Evolutionary conservation across 2,329 filamentous ascomycete species (phyloP), one percentile per base, ranked within the genome.

Genomic region (Colletotrichum falcatum): DNA sequence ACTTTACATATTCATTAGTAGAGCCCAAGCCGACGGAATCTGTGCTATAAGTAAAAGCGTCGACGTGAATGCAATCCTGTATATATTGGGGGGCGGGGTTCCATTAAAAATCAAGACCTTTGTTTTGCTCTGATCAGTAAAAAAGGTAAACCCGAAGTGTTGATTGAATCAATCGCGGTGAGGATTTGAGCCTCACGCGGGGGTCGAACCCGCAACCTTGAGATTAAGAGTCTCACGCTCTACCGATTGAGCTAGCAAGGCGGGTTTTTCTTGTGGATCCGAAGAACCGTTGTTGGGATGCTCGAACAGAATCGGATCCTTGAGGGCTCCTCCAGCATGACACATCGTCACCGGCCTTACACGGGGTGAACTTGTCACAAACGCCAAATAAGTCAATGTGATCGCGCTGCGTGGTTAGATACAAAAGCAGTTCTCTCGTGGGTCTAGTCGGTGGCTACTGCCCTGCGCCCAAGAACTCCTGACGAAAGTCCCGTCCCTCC

Each of bases 151-250:
- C 30, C 30, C 3, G 7, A 33, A 33, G 7, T 33, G 30, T 33
- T 33, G 60, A 48, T 48, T 54, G 20, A 33, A 23, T 48, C 48
- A 62, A 71, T 68, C 58, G 68, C 46, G 28, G 39, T 68, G 58
- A 66, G 68, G 65, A 68, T 68, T 74, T 75, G 74, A 75, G 74
- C 74, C 74, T 74, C 73, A 75, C 73, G 72, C 74, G 74, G 74
- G 74, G 74, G 74, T 75, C 74, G 73, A 75, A 75, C 73, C 71
- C 71, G 70, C 68, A 72, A 72, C 71, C 71, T 72, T 72, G 67
- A 72, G 71, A 72, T 72, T 88, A 87, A 88, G 89, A 91, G 89
- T 90, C 89, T 90, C 85, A 91, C 89, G 89, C 89, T 91, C 89
- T 91, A 90, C 87, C 87, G 87, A 89, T 89, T 90, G 87, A 89